Base-by-base conservation (phyloP, 1,139 yeast species). In the Geotrichum klebahnii region DNA sequence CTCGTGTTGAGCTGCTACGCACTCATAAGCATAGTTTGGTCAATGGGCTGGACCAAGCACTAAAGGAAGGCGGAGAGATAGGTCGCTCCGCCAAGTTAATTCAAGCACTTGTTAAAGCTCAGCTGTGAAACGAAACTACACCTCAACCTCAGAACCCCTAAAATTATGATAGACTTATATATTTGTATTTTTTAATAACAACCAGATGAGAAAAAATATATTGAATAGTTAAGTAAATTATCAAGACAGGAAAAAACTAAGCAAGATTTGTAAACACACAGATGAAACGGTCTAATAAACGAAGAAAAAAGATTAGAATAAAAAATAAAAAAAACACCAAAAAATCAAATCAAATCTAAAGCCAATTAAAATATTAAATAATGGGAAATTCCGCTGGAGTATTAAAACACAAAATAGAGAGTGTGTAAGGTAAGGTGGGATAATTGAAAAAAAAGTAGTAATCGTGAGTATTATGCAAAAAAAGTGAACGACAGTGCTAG, bases 31-130 rank as follows among this genome's bases (percentile, higher is more conserved):
- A 65, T 1, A 78, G 79, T 8, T 70, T 85, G 57, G 48, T 61
- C 22, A 71, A 71, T 46, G 86, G 87, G 41, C 70, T 84, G 26
- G 71, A 67, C 1, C 70, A 71, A 36, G 64, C 80, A 39, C 65
- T 78, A 8, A 81, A 80, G 59, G 95, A 86, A 59, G 90, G 89
- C 8, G 94, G 94, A 2, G 89, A 83, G 53, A 70, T 77, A 10
- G 92, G 89, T 2, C 76, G 82, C 55, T 74, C 73, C 45, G 83
- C 87, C 9, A 74, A 74, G 44, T 54, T 46, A 39, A 40, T 59
- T 16, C 22, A 39, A 36, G 40, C 42, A 32, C 23, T 53, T 26
- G 44, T 41, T 28, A 14, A 40, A 24, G 37, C 26, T 19, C 45
- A 29, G 28, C 22, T 46, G 28, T 24, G 42, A 38, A 20, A 14